A percentile compares a stretch with the other conserved stretches of the same genome.
These are phyloP conservation scores for Wickerhamiella brachini DNA, from an alignment of 805 yeast species.

Conservation along the genomic window DNA sequence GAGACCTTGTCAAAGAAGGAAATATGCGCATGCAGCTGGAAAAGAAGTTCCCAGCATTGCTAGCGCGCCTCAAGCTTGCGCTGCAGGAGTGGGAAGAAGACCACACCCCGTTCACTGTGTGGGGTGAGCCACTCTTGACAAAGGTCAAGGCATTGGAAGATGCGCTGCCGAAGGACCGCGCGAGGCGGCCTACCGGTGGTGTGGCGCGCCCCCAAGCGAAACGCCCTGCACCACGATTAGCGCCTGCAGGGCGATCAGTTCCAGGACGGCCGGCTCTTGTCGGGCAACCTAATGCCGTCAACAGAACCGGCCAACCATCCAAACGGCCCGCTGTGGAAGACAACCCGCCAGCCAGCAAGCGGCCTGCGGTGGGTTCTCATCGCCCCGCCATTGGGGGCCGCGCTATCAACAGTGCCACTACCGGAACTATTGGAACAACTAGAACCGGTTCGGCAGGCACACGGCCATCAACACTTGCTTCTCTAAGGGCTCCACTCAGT, in stretches of 20 bases:
- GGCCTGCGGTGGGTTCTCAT: background rate
- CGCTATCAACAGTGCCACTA: too few relatives aligned
- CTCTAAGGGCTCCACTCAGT: too few relatives aligned
- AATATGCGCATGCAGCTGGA: background rate
- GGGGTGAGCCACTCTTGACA: constrained; percentile 37
- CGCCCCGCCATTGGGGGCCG: too few relatives aligned
- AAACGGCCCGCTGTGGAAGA: too few relatives aligned
- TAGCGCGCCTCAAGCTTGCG: constrained; percentile 29
- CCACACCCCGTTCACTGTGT: constrained; percentile 24
- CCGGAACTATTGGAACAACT: too few relatives aligned
- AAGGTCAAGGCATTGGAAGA: constrained; percentile 21
- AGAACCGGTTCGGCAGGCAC: too few relatives aligned
- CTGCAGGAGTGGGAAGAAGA: constrained; percentile 30
- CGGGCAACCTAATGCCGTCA: background rate
- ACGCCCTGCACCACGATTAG: too few relatives aligned
- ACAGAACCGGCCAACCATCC: too few relatives aligned
- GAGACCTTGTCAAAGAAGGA: constrained; percentile 31
- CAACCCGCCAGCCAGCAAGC: background rate
- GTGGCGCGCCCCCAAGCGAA: too few relatives aligned
- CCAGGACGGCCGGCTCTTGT: too few relatives aligned
- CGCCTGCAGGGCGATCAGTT: too few relatives aligned
- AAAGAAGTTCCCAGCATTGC: background rate
- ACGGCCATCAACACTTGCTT: too few relatives aligned
- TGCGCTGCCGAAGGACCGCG: constrained; percentile 2
- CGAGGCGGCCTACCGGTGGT: background rate